Evolutionary conservation across 306 rosid species (phyloP), one percentile per base, ranked within the genome.

Genomic region (Prunus salicina): DNA sequence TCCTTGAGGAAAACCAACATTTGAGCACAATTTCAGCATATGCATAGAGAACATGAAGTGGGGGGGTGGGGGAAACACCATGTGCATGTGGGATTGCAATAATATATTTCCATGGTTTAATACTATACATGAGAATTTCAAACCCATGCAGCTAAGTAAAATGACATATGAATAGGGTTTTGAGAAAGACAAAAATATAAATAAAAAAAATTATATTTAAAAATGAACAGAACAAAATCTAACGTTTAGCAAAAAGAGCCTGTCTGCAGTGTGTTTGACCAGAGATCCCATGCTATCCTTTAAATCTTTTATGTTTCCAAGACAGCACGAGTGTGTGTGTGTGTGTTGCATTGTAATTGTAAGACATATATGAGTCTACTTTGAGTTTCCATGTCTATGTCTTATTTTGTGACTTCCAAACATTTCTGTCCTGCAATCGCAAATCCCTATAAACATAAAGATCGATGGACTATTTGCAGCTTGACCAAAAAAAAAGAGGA

Each of bases 241-340:
- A 81, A 84, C 88, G 88, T 71, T 76, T 78, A 69, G 85, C 77
- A 72, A 76, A 84, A 80, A 78, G 82, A 82, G 83, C 74, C 64
- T 70, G 81, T 64, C 77, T 80, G 82, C 49, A 16, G 47, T 3
- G 49, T 38, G 25, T 18, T 88, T 85, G 87, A 84, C 92, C 83
- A 46, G 83, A 70, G 85, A 86, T 84, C 90, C 83, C 89, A 84
- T 86, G 83, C 79, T 69, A 69, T 58, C 64, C 50, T 22, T 67
- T 15, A 34, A 24, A 20, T 50, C 41, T 66, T 85, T 87, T 83
- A 62, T 69, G 75, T 83, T 86, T 85, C 85, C 97, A 86, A 88
- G 96, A 93, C 76, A 73, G 91, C 96, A 88, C 96, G 97, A 84
- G 93, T 82, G 88, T 75, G 83, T 64, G 68, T 75, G 61, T 64